Percentiles rank a stretch among this genome's conserved stretches.
Conservation (phyloP, 805 yeast genomes). For the Clavispora phyllophila region DNA sequence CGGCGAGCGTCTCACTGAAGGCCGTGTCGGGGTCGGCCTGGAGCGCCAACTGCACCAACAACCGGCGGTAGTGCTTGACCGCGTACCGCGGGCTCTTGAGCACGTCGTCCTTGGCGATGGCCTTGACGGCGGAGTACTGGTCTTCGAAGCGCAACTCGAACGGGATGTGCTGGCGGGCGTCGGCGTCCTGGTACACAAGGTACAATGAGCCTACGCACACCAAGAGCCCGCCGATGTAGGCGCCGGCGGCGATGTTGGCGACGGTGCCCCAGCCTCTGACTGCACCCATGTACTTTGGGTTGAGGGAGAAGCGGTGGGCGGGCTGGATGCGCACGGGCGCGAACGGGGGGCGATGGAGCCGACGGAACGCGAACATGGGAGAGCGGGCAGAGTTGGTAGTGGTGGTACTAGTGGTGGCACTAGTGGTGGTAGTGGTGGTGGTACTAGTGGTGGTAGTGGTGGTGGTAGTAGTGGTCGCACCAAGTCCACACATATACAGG, state of each 20-base stretch:
- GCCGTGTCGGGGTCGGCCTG: slow-evolving; percentile 21
- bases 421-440: too few species aligned
- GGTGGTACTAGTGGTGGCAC: too few species aligned
- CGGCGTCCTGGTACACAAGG: slow-evolving; percentile 36
- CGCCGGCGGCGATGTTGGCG: slow-evolving; percentile 37
- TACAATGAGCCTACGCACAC: slow-evolving; percentile 36
- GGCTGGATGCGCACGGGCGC: not conserved
- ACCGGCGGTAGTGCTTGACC: slow-evolving; percentile 37
- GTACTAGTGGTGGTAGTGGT: too few species aligned
- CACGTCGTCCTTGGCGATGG: slow-evolving; percentile 41
- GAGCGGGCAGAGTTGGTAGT: not conserved
- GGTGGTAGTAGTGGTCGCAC: too few species aligned
- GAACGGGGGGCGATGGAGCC: not conserved
- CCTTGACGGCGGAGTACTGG: slow-evolving; percentile 36
- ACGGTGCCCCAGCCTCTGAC: slow-evolving; percentile 26
- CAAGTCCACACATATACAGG: too few species aligned
- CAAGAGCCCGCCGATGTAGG: slow-evolving; percentile 37
- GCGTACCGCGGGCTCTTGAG: slow-evolving; percentile 38
- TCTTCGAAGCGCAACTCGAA: slow-evolving; percentile 29
- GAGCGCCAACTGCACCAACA: slow-evolving; percentile 31
- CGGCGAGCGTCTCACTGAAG: slow-evolving; percentile 19
- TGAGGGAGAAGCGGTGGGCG: not conserved
- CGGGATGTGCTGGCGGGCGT: slow-evolving; percentile 35
- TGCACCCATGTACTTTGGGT: slow-evolving; percentile 1
- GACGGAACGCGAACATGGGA: not conserved